Conservation (phyloP, 495 filamentous ascomycete genomes). For the Astrothelium macrocarpum region DNA sequence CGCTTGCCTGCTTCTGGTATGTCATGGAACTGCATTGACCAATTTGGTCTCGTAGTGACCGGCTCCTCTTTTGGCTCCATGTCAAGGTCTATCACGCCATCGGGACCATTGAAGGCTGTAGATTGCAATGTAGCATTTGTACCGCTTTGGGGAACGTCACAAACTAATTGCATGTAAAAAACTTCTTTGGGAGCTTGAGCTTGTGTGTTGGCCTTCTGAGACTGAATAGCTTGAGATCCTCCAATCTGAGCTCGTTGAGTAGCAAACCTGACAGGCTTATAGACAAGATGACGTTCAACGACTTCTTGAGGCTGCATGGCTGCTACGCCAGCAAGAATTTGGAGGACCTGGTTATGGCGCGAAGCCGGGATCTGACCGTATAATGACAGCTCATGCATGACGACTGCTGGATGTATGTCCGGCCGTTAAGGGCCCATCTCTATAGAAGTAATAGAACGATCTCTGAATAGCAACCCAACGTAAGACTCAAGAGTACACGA, state of each 20-base stretch:
- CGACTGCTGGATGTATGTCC: neutral
- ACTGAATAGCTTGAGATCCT: conserved; percentile 25
- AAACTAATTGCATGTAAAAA: conserved; percentile 37
- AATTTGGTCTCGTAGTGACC: conserved; percentile 11
- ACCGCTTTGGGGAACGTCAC: neutral
- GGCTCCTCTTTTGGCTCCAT: conserved; percentile 14
- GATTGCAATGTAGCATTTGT: neutral
- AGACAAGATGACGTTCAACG: conserved; percentile 54
- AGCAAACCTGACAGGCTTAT: conserved; percentile 42
- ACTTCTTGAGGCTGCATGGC: conserved; percentile 54
- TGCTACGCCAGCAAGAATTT: conserved; percentile 57
- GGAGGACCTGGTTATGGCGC: conserved; percentile 50
- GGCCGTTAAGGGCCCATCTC: neutral
- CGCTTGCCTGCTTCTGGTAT: conserved; percentile 36
- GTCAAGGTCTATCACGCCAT: conserved; percentile 24
- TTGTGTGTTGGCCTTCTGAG: conserved; percentile 16
- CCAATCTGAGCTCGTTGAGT: conserved; percentile 15
- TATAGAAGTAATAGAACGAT: too few relatives aligned
- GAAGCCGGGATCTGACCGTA: conserved; percentile 38
- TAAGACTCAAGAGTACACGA: neutral
- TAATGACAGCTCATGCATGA: conserved; percentile 47
- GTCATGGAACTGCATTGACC: conserved; percentile 37
- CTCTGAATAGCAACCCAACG: too few relatives aligned
- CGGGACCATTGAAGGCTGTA: neutral
- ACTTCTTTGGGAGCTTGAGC: conserved; percentile 24